Conservation (phyloP, 2,329 filamentous ascomycete genomes). For the Chrysosphaeria jannelii region DNA sequence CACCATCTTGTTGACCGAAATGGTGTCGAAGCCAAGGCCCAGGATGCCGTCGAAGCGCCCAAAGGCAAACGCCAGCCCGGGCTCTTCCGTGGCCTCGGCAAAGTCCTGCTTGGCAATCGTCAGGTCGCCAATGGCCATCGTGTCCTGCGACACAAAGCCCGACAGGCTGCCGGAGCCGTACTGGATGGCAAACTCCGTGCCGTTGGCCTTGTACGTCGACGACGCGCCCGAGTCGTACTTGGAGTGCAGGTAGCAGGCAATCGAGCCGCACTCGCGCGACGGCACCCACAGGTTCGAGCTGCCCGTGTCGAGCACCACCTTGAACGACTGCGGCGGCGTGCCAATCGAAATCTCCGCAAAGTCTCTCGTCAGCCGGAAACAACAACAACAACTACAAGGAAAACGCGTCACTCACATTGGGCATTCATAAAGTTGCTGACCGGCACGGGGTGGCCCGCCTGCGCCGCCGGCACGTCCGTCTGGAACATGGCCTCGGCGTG, state of each 20-base stretch:
- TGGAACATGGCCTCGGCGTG: constrained; percentile 57
- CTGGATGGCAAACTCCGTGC: constrained; percentile 66
- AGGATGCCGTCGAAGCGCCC: constrained; percentile 93
- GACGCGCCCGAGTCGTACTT: constrained; percentile 87
- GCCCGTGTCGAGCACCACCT: constrained; percentile 93
- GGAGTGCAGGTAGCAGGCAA: constrained; percentile 88
- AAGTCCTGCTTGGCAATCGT: constrained; percentile 76
- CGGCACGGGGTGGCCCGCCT: constrained; percentile 50
- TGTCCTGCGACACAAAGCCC: constrained; percentile 80
- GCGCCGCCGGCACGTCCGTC: constrained; percentile 32
- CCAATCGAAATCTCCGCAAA: constrained; percentile 92
- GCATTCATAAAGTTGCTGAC: constrained; percentile 97
- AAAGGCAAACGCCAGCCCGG: constrained; percentile 90
- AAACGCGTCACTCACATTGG: constrained; percentile 44
- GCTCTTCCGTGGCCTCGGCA: constrained; percentile 84
- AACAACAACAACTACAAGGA: neutral
- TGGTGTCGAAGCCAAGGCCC: constrained; percentile 77
- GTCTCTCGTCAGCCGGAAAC: constrained; percentile 16
- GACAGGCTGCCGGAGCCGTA: constrained; percentile 88
- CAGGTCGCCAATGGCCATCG: constrained; percentile 63
- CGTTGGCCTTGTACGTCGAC: constrained; percentile 81
- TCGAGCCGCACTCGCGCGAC: constrained; percentile 65
- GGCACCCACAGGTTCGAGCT: constrained; percentile 99
- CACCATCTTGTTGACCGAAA: constrained; percentile 85
- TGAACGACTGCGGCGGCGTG: constrained; percentile 79